These are phyloP conservation scores for Gliomastix tumulicola DNA, from an alignment of 2,329 filamentous ascomycete genomes.

Conservation along the genomic window DNA sequence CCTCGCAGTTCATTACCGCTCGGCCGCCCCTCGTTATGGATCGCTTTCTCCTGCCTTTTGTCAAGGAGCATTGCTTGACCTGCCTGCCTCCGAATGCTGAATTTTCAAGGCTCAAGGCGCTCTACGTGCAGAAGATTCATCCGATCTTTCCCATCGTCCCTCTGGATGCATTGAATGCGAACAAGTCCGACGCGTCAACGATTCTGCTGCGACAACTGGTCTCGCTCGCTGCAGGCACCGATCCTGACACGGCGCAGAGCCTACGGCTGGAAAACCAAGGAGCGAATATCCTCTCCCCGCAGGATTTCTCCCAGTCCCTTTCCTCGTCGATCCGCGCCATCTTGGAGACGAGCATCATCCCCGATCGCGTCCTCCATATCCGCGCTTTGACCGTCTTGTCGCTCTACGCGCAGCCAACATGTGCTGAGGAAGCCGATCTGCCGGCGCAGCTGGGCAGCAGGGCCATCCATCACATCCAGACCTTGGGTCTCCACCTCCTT, in stretches of 20 bases:
- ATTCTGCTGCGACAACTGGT: constrained; percentile 46
- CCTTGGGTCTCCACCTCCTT: constrained; percentile 45
- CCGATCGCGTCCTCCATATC: constrained; percentile 47
- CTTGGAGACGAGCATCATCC: constrained; percentile 46
- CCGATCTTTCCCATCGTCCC: constrained; percentile 47
- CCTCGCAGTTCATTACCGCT: constrained; percentile 27
- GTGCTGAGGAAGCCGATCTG: constrained; percentile 45
- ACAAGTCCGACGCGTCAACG: constrained; percentile 22
- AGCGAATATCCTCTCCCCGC: constrained; percentile 28
- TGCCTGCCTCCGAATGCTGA: constrained; percentile 40
- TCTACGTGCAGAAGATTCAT: constrained; percentile 46
- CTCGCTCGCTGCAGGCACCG: constrained; percentile 45
- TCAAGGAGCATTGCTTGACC: constrained; percentile 36
- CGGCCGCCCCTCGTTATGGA: constrained; percentile 30
- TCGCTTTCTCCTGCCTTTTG: constrained; percentile 31
- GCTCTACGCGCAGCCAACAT: constrained; percentile 50
- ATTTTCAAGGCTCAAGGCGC: constrained; percentile 32
- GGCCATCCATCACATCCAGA: constrained; percentile 51
- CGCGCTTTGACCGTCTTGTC: constrained; percentile 47
- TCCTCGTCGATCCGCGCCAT: constrained; percentile 40
- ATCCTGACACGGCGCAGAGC: constrained; percentile 34
- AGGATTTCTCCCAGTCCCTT: constrained; percentile 40
- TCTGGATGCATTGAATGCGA: constrained; percentile 19
- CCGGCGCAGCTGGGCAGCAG: constrained; percentile 45
- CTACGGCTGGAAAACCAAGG: constrained; percentile 35